Evolutionary conservation across 2,329 filamentous ascomycete species (phyloP), one percentile per base, ranked within the genome.

Genomic region (Trichoderma sp.): DNA sequence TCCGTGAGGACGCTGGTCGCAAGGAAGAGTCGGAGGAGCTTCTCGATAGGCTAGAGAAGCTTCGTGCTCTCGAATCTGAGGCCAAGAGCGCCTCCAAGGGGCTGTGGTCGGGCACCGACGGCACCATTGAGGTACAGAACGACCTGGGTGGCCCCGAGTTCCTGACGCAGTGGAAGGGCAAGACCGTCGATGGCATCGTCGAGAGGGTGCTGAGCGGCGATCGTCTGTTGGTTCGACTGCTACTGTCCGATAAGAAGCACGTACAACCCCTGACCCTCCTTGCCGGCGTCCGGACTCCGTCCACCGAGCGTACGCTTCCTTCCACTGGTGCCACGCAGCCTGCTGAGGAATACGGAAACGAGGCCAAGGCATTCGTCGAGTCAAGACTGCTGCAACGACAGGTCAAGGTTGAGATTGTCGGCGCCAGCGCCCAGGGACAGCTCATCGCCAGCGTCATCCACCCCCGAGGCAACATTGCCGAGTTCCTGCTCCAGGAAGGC

Each of bases 171-270:
- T 90, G 90, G 85, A 97, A 96, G 81, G 92, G 91, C 70, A 88
- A 93, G 79, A 86, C 88, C 7, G 83, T 99, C 19, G 90, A 96
- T 69, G 90, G 89, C 74, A 85, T 98, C 64, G 88, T 99, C 56
- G 95, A 99, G 82, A 88, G 92, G 72, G 91, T 99, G 51, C 83
- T 98, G 66, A 93, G 90, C 68, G 95, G 94, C 67, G 95, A 99
- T 78, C 90, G 95, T 67, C 82, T 97, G 71, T 89, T 97, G 67
- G 85, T 94, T 62, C 89, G 95, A 64, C 83, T 99, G 64, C 78
- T 97, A 66, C 80, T 96, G 47, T 88, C 89, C 3, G 90, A 94
- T 14, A 89, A 89, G 74, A 90, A 94, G 79, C 95, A 99, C 77
- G 81, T 92, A 60, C 91, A 97, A 79, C 91, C 93, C 58, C 90